Evolutionary conservation across 805 yeast species (phyloP).

Genomic region (Candida krabiensis): DNA sequence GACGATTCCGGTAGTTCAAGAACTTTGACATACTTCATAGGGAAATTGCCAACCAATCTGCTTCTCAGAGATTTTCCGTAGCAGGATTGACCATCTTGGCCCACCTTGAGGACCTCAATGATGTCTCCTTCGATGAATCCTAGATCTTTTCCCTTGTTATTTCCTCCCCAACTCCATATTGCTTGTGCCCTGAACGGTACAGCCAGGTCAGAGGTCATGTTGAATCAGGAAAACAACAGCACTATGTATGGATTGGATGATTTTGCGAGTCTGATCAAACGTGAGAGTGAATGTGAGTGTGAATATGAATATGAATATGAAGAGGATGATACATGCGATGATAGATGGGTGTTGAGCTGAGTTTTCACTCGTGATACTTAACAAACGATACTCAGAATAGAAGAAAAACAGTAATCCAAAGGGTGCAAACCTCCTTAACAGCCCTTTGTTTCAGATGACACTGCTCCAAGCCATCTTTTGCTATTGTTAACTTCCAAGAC

Average conservation of each 20-base stretch:
- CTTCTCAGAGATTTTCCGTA: conserved; percentile 80
- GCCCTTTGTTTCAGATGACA: not conserved
- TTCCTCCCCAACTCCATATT: conserved; percentile 91
- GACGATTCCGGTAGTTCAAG: conserved; percentile 12
- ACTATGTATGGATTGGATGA: too few species aligned
- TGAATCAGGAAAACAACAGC: not conserved
- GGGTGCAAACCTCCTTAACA: too few species aligned
- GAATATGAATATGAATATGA: too few species aligned
- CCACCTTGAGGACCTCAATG: conserved; percentile 69
- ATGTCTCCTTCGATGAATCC: conserved; percentile 94
- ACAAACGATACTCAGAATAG: too few species aligned
- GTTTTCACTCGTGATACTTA: too few species aligned
- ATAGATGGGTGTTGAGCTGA: too few species aligned
- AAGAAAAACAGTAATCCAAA: too few species aligned
- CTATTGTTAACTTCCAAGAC: conserved; percentile 2
- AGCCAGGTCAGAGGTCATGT: conserved; percentile 3
- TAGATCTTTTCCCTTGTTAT: conserved; percentile 72
- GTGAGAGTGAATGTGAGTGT: too few species aligned
- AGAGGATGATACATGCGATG: too few species aligned
- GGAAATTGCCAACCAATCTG: conserved; percentile 82
- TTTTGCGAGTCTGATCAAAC: too few species aligned
- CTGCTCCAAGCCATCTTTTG: conserved; percentile 3
- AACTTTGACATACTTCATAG: conserved; percentile 77
- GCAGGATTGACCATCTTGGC: conserved; percentile 92
- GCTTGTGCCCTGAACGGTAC: conserved; percentile 46